These are phyloP conservation scores for Sporothrix mexicana DNA, from an alignment of 2,329 filamentous ascomycete species.

Conservation along the genomic window DNA sequence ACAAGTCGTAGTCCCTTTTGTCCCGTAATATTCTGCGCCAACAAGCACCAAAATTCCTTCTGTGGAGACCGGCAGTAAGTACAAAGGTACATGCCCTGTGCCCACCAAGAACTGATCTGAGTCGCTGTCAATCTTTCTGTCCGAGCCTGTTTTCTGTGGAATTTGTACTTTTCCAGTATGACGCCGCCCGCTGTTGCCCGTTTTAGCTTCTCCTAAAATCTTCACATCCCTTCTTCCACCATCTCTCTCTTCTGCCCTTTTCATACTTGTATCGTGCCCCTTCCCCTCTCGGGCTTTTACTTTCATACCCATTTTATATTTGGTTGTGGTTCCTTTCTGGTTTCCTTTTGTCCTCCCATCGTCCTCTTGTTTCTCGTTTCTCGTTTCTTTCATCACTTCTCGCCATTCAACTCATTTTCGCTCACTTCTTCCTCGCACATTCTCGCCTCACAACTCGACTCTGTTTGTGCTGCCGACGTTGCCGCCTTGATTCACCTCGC, in stretches of 20 bases:
- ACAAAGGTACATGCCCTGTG: not conserved
- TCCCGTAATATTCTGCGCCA: slow-evolving; percentile 22
- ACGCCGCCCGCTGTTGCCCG: slow-evolving; percentile 14
- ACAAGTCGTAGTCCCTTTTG: slow-evolving; percentile 6
- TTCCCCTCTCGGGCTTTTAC: not conserved
- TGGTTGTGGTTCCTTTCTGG: not conserved
- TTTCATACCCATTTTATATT: slow-evolving; percentile 4
- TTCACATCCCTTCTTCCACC: slow-evolving; percentile 12
- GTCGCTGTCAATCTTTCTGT: slow-evolving; percentile 7
- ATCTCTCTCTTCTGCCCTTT: not conserved
- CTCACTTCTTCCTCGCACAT: slow-evolving; percentile 8
- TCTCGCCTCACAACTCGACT: slow-evolving; percentile 24
- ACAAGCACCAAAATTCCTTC: slow-evolving; percentile 20
- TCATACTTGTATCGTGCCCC: not conserved
- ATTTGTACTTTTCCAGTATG: slow-evolving; percentile 4
- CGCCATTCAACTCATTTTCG: not conserved
- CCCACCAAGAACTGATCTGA: slow-evolving; percentile 11
- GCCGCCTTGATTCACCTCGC: slow-evolving; percentile 27
- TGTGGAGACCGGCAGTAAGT: not conserved
- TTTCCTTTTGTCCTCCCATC: not conserved
- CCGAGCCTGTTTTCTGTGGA: not conserved
- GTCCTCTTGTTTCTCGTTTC: slow-evolving; percentile 1
- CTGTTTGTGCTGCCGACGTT: slow-evolving; percentile 23
- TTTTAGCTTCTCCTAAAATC: slow-evolving; percentile 26
- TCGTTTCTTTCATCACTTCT: not conserved